Conservation (phyloP, 1,139 yeast genomes). For the Suhomyces choctaworum region DNA sequence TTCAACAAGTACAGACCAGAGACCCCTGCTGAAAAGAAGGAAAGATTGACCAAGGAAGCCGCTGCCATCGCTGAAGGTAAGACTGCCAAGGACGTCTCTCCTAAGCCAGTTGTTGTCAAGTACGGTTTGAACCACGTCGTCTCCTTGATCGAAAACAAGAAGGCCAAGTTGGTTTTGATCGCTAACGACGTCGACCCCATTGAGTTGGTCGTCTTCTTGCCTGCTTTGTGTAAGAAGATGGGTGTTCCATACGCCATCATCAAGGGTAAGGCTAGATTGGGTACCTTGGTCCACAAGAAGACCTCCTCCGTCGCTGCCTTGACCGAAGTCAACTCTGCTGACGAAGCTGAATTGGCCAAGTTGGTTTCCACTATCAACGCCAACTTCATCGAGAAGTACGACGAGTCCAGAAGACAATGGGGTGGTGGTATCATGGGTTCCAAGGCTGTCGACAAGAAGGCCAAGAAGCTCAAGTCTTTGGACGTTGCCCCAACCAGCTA, state of each 20-base stretch:
- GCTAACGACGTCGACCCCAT: conserved; percentile 99
- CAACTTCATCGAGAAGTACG: conserved; percentile 90
- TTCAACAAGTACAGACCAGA: conserved; percentile 99
- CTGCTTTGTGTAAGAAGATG: conserved; percentile 98
- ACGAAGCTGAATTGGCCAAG: conserved; percentile 91
- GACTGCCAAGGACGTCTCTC: conserved; percentile 91
- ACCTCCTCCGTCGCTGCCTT: conserved; percentile 96
- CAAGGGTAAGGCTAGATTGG: conserved; percentile 98
- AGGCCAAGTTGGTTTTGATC: conserved; percentile 93
- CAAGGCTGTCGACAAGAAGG: conserved; percentile 77
- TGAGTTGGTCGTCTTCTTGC: conserved; percentile 93
- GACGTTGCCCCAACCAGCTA: conserved; percentile 27
- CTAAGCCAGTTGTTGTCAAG: conserved; percentile 91
- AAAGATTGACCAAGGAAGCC: conserved; percentile 97
- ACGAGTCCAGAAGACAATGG: conserved; percentile 97
- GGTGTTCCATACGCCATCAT: conserved; percentile 98
- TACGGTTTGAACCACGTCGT: conserved; percentile 99
- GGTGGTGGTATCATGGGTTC: conserved; percentile 99
- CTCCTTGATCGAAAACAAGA: conserved; percentile 94
- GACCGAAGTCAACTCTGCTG: conserved; percentile 91
- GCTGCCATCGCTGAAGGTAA: conserved; percentile 98
- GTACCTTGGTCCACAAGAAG: conserved; percentile 96
- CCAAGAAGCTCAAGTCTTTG: conserved; percentile 45
- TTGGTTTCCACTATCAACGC: conserved; percentile 89
- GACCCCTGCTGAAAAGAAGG: conserved; percentile 95